These are phyloP conservation scores for Hypoxylon sp. DNA, from an alignment of 2,329 filamentous ascomycete species.

Conservation along the genomic window DNA sequence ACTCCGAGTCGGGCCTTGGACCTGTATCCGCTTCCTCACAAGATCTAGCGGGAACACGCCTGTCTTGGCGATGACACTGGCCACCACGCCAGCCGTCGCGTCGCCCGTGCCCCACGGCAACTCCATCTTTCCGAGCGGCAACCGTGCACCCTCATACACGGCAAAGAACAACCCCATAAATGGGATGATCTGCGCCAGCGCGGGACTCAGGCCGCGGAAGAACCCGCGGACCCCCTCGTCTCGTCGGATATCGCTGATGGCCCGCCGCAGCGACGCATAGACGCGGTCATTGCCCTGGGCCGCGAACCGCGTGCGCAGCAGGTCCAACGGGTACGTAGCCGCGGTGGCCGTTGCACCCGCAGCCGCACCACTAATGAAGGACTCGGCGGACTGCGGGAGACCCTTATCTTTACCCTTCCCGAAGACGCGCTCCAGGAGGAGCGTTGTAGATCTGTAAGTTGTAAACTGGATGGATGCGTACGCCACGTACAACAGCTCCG, in stretches of 20 bases:
- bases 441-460: constrained; percentile 82
- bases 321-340: constrained; percentile 90
- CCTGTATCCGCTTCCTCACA: constrained; percentile 92
- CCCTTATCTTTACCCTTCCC: constrained; percentile 56
- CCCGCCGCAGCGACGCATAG: constrained; percentile 79
- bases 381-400: constrained; percentile 78
- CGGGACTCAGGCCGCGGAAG: constrained; percentile 88
- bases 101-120: constrained; percentile 84
- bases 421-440: constrained; percentile 72
- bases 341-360: constrained; percentile 88
- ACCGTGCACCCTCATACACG: constrained; percentile 83
- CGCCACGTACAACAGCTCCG: constrained; percentile 92
- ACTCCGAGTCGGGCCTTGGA: constrained; percentile 88
- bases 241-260: constrained; percentile 78
- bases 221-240: constrained; percentile 85
- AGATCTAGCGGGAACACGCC: constrained; percentile 93
- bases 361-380: constrained; percentile 85
- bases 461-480: constrained; percentile 94
- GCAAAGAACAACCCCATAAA: constrained; percentile 99
- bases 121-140: constrained; percentile 68
- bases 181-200: constrained; percentile 88
- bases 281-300: constrained; percentile 86
- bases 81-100: constrained; percentile 84
- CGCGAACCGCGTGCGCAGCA: constrained; percentile 95
- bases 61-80: constrained; percentile 88